Evolutionary conservation across 2,329 filamentous ascomycete genomes (phyloP).

Genomic region (Phaeosphaeria sp.): DNA sequence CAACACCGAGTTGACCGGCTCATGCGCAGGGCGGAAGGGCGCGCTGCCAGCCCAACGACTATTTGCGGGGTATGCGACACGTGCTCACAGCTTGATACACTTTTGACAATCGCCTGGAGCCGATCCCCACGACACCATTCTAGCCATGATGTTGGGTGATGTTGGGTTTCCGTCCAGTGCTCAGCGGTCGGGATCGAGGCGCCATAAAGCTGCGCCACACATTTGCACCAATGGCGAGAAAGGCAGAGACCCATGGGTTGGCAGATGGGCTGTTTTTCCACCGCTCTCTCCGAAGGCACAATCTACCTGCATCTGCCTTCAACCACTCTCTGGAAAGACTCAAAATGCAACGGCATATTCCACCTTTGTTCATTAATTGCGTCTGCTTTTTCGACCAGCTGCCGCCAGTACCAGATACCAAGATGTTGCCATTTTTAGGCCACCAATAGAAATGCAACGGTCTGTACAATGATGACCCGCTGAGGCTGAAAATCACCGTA

Average conservation of each 20-base stretch:
- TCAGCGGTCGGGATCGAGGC: slow-evolving; percentile 7
- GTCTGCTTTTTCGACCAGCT: background rate
- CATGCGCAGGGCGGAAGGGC: background rate
- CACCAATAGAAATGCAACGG: background rate
- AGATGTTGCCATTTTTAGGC: background rate
- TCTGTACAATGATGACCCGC: background rate
- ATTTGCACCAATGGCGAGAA: background rate
- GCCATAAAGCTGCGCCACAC: slow-evolving; percentile 1
- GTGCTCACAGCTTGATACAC: background rate
- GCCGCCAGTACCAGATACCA: background rate
- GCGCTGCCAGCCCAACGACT: background rate
- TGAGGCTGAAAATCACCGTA: background rate
- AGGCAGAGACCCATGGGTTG: background rate
- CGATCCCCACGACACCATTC: background rate
- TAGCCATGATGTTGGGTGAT: slow-evolving; percentile 4
- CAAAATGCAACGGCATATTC: background rate
- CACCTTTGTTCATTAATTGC: background rate
- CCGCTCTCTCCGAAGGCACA: background rate
- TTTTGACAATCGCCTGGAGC: background rate
- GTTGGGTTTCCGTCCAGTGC: background rate
- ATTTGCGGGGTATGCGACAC: background rate
- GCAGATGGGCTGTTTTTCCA: no score
- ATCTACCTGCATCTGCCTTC: background rate
- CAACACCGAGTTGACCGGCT: background rate
- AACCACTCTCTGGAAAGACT: background rate